Evolutionary conservation across 1,284 basidiomycete genomes (phyloP).

Genomic region (Neonothopanus nambi): DNA sequence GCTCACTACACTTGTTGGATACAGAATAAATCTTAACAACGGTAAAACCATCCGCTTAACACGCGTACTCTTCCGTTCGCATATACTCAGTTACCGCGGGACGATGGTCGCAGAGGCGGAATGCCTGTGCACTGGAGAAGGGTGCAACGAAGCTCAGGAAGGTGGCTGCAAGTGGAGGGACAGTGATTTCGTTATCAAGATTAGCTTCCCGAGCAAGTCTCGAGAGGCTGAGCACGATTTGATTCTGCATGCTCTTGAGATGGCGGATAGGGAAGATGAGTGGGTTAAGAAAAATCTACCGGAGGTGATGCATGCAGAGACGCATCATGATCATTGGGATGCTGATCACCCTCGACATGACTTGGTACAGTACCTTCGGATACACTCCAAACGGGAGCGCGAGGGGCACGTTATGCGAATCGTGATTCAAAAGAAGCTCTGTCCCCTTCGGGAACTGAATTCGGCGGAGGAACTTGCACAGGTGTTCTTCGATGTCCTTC

Average conservation of each 20-base stretch:
- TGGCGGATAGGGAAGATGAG: background rate
- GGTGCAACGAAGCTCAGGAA: too few species aligned
- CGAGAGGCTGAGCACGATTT: slow-evolving; percentile 1
- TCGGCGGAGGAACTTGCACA: background rate
- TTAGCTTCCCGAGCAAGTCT: slow-evolving; percentile 1
- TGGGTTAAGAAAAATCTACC: slow-evolving; percentile 3
- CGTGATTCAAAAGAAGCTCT: background rate
- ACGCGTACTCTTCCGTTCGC: too few species aligned
- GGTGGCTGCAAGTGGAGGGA: background rate
- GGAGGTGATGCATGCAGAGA: background rate
- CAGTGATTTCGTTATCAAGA: slow-evolving; percentile 3
- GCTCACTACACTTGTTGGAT: too few species aligned
- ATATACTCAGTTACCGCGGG: too few species aligned
- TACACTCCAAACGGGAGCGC: background rate
- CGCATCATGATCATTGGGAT: background rate
- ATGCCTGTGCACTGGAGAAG: too few species aligned
- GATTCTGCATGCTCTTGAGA: background rate
- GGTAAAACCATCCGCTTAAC: too few species aligned
- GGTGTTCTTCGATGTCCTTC: background rate
- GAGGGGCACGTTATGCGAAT: background rate
- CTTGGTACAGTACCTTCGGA: background rate
- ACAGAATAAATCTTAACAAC: too few species aligned
- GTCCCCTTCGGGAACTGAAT: background rate
- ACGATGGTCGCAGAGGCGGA: background rate
- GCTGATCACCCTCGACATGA: background rate